Evolutionary conservation across 2,329 filamentous ascomycete genomes (phyloP).

Genomic region (Grosmannia penicillata): DNA sequence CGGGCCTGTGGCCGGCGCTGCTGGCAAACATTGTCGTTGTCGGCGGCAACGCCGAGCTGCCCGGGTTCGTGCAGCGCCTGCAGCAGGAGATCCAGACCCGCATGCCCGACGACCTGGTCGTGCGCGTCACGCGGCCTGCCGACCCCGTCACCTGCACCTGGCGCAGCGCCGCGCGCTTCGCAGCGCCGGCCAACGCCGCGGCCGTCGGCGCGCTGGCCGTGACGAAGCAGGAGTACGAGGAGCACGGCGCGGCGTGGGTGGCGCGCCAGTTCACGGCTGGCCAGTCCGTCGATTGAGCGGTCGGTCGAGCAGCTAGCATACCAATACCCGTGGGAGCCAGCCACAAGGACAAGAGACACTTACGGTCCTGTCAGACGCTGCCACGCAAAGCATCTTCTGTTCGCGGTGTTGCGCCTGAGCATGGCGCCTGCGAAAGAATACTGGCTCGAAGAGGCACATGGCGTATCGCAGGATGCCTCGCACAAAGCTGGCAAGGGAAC

Average conservation of each 20-base stretch:
- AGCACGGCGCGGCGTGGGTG: constrained; percentile 64
- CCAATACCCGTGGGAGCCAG: too few relatives aligned
- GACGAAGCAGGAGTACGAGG: constrained; percentile 83
- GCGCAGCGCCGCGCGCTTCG: constrained; percentile 69
- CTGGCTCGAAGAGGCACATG: too few relatives aligned
- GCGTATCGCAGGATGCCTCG: too few relatives aligned
- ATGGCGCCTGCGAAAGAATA: too few relatives aligned
- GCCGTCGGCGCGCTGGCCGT: constrained; percentile 55
- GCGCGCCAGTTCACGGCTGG: constrained; percentile 50
- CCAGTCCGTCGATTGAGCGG: constrained; percentile 13
- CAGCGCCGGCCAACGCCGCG: constrained; percentile 47
- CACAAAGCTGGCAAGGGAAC: too few relatives aligned
- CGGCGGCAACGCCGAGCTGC: constrained; percentile 68
- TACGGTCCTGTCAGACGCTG: too few relatives aligned
- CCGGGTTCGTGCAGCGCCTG: constrained; percentile 69
- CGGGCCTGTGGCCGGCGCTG: constrained; percentile 71
- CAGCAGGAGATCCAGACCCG: constrained; percentile 58
- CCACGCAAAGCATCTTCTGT: too few relatives aligned
- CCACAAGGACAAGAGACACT: too few relatives aligned
- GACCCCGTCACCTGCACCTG: constrained; percentile 73
- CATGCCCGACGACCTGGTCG: constrained; percentile 61
- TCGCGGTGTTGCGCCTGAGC: too few relatives aligned
- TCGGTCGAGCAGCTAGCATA: too few relatives aligned
- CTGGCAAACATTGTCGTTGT: constrained; percentile 80
- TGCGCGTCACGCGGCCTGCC: constrained; percentile 54